Base-by-base conservation (phyloP, 352 stramenopile species). In the Phytophthora ramorum region DNA sequence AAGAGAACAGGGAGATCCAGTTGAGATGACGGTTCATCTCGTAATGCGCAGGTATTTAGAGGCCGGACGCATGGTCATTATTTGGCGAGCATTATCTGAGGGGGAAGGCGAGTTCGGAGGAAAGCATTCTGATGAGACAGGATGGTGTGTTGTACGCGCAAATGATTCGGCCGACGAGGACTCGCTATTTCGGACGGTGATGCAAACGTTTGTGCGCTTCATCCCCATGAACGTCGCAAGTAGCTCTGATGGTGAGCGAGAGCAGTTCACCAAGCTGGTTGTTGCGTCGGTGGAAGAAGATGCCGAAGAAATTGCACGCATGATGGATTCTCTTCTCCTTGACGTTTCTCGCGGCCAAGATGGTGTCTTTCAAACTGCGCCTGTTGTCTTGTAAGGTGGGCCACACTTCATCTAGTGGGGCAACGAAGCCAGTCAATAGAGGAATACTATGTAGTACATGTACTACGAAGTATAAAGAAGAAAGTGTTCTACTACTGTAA, bases 71-170 rank as follows among this genome's bases (percentile, higher is more conserved):
- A 72, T 87, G 65, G 73, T 87, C 57, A 26, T 87, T 4, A 76
- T 88, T 28, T 90, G 81, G 81, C 76, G 78, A n/a, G 66, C 66
- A 1, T 50, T 82, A 20, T 75, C 69, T 0, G 65, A 87, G 26
- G 74, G 76, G 13, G 69, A 74, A 46, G 57, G 69, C 1, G 43
- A 62, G 22, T 66, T 73, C 35, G 66, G 55, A 43, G 73, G 71
- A 0, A 74, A 86, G 48, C 76, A 75, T 52, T 86, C 78, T 22
- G 78, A 89, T 44, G 78, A 90, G 22, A 87, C 76, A 0, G 78
- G 78, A 0, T 87, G 81, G 81, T 77, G 73, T 26, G 56, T 86
- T 6, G 67, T 83, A 5, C 71, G 71, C 9, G 59, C 58, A 9
- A 61, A 40, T 9, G 12, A 49, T 32, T n/a, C 34, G 7, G 22